Evolutionary conservation across 2,329 filamentous ascomycete genomes (phyloP), one percentile per base, ranked within the genome.

Genomic region (Monilinia fructicola): DNA sequence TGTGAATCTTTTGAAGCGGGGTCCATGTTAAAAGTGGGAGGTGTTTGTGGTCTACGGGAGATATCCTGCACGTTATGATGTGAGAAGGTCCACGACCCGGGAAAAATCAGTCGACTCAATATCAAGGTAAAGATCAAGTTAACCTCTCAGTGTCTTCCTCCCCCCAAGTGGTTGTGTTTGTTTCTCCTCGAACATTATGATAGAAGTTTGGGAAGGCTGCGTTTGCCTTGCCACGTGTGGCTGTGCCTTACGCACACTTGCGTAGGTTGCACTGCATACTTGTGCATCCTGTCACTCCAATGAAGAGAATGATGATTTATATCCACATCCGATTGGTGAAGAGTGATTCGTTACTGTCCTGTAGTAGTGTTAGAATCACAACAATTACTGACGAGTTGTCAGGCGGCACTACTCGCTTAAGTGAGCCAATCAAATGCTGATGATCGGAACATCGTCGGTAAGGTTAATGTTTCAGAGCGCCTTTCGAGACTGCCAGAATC

Each of bases 1-100:
- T 77, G 73, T 1, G 76, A 69, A 18, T 68, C 67, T 44, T 72
- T 66, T 2, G 73, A 65, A 4, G 70, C 69, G 6, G 61, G 61
- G 9, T 62, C 69, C 18, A 64, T 68, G 14, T 52, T 63, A 31
- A 53, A 14, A 40, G 38, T 21, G 38, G 46, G 56, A 48, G 21
- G 35, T 23, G 28, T 35, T 50, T 16, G 18, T 50, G 14, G 28
- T 31, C 7, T 14, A 4, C 5, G 28, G 26, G n/a, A 38, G 18
- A 26, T 18, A 16, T 18, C 18, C 4, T 38, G 58, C 44, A 26
- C 14, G 14, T 26, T 48, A 18, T 28, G 1, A 4, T 26, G 26
- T 26, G 26, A 26, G 14, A 14, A 42, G 12, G 40, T 16, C 16
- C 7, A 2, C 10, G 14, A 11, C 38, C 38, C 38, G 7, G 14